Percentiles rank a stretch among this genome's conserved stretches.
Evolutionary conservation across 106 monocot species (phyloP).

Genomic region (Agapanthus africanus): DNA sequence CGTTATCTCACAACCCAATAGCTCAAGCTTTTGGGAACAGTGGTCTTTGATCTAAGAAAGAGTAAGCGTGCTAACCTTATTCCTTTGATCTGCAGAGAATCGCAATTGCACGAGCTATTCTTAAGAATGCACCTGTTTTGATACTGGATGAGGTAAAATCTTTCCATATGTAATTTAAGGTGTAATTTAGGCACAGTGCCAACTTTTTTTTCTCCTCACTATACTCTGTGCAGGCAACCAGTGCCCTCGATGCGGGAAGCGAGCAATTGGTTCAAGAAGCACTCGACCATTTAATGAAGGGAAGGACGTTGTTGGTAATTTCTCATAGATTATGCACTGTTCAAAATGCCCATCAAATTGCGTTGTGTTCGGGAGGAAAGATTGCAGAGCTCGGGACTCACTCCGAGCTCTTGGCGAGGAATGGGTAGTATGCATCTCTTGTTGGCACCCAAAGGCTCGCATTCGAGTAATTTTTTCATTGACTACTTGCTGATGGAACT

Average conservation of each 20-base stretch:
- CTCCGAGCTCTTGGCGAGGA: conserved; percentile 51
- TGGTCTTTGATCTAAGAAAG: no score
- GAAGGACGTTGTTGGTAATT: conserved; percentile 87
- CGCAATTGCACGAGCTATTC: conserved; percentile 90
- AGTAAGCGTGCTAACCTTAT: not conserved
- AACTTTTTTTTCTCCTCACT: not conserved
- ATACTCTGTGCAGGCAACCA: conserved; percentile 74
- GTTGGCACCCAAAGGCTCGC: conserved; percentile 88
- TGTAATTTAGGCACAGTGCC: not conserved
- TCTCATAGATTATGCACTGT: conserved; percentile 95
- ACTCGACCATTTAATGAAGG: conserved; percentile 79
- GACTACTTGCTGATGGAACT: no score
- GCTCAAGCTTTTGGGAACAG: no score
- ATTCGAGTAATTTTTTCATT: conserved; percentile 64
- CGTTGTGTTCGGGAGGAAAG: conserved; percentile 73
- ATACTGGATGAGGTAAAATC: conserved; percentile 83
- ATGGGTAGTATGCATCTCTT: conserved; percentile 73
- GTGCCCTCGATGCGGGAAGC: conserved; percentile 89
- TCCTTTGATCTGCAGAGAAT: conserved; percentile 57
- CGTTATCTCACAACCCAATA: no score
- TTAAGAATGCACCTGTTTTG: conserved; percentile 90
- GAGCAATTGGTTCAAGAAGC: conserved; percentile 95
- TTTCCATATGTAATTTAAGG: not conserved
- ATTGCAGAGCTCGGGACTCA: conserved; percentile 79
- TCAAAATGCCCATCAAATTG: conserved; percentile 92